Conservation (phyloP, 2,329 filamentous ascomycete genomes). For the Grosmannia penicillata region DNA sequence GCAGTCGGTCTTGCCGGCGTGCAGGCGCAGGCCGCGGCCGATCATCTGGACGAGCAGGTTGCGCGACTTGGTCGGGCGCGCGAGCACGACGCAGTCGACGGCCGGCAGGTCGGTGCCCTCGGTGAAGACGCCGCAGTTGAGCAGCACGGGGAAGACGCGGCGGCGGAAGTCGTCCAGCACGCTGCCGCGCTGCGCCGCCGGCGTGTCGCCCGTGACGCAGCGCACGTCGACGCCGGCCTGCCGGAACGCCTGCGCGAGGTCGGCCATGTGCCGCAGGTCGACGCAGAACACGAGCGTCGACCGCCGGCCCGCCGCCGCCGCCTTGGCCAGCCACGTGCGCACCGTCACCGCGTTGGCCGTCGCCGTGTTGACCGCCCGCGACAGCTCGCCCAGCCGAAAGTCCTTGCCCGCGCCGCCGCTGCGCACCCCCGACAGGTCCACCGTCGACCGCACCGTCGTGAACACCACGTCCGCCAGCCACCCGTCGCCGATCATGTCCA, state of each 20-base stretch:
- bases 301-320: conserved; percentile 33
- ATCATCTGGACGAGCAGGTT: conserved; percentile 97
- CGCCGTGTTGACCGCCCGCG: conserved; percentile 66
- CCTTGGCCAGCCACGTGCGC: conserved; percentile 71
- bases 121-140: conserved; percentile 94
- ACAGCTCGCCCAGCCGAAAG: conserved; percentile 66
- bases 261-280: conserved; percentile 66
- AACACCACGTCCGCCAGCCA: conserved; percentile 90
- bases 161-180: conserved; percentile 62
- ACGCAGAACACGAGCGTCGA: conserved; percentile 94
- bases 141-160: conserved; percentile 66
- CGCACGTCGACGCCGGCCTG: conserved; percentile 64
- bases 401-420: conserved; percentile 55
- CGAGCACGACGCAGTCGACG: conserved; percentile 83
- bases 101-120: conserved; percentile 97
- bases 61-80: conserved; percentile 77
- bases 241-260: conserved; percentile 63
- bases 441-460: conserved; percentile 75
- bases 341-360: conserved; percentile 74
- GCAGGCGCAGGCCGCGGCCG: conserved; percentile 75
- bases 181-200: conserved; percentile 49
- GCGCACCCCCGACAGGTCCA: conserved; percentile 58
- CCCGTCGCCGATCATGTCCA: conserved; percentile 64
- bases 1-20: conserved; percentile 70
- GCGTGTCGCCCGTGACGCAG: conserved; percentile 75